A percentile compares a stretch with the other conserved stretches of the same genome.
Evolutionary conservation across 2,329 filamentous ascomycete genomes (phyloP).

Genomic region (Zasmidium cellare): DNA sequence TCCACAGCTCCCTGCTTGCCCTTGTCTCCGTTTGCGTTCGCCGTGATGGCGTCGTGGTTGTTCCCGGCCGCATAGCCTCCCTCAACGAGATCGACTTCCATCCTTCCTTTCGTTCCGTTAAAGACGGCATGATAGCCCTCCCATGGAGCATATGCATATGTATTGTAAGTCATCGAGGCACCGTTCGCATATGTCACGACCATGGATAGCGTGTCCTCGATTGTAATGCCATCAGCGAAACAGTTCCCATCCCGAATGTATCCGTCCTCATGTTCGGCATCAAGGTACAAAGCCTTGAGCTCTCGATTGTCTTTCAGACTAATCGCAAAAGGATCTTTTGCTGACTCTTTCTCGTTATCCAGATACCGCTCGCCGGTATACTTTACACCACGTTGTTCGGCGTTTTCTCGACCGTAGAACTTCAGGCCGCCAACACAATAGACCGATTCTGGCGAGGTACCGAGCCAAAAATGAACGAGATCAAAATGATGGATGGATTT

Average conservation of each 20-base stretch:
- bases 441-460: conserved; percentile 56
- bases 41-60: conserved; percentile 39
- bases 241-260: conserved; percentile 64
- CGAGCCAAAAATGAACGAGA: conserved; percentile 64
- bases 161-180: conserved; percentile 59
- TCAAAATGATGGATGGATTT: conserved; percentile 67
- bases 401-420: conserved; percentile 64
- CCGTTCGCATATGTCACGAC: conserved; percentile 59
- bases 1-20: conserved; percentile 56
- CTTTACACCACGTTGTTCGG: conserved; percentile 54
- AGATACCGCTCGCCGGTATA: conserved; percentile 54
- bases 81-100: conserved; percentile 64
- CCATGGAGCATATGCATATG: conserved; percentile 64
- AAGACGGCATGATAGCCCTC: conserved; percentile 61
- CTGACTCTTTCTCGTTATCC: conserved; percentile 51
- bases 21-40: conserved; percentile 50
- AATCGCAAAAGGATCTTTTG: conserved; percentile 59
- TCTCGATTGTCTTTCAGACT: conserved; percentile 55
- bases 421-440: conserved; percentile 60
- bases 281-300: conserved; percentile 60
- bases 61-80: conserved; percentile 48
- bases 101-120: conserved; percentile 58
- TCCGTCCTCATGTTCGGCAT: conserved; percentile 63
- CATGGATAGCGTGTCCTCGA: conserved; percentile 65
- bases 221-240: conserved; percentile 63